Evolutionary conservation across 2,329 filamentous ascomycete species (phyloP).

Genomic region (Sporothrix variecibatus): DNA sequence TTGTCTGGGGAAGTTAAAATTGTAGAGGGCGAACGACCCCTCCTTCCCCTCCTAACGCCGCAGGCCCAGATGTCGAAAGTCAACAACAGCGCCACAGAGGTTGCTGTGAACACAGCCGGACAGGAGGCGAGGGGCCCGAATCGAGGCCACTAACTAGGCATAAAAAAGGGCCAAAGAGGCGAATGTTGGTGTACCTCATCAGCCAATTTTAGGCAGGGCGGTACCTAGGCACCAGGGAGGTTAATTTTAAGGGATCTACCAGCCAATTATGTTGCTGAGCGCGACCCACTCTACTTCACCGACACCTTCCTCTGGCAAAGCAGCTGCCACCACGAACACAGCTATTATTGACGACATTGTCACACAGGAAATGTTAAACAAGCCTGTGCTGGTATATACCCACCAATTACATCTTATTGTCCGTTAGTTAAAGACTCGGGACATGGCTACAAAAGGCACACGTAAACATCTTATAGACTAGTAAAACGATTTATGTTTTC

Average conservation of each 20-base stretch:
- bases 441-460: background rate
- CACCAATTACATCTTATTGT: background rate
- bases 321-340: background rate
- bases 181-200: background rate
- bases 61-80: constrained; percentile 5
- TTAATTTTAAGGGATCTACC: background rate
- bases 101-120: background rate
- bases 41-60: constrained; percentile 25
- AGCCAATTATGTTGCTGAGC: background rate
- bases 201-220: background rate
- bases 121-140: background rate
- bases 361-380: background rate
- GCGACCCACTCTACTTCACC: background rate
- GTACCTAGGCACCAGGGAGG: constrained; percentile 4
- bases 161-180: background rate
- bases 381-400: too few species aligned
- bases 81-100: constrained; percentile 4
- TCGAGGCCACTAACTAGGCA: background rate
- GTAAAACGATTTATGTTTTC: constrained; percentile 18
- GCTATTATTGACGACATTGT: background rate
- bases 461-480: background rate
- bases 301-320: background rate
- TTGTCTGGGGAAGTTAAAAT: constrained; percentile 29
- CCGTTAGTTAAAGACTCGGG: too few species aligned
- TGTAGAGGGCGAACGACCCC: constrained; percentile 24